Evolutionary conservation across 169 alveolate genomes (phyloP).

Genomic region (Eimeria mitis): DNA sequence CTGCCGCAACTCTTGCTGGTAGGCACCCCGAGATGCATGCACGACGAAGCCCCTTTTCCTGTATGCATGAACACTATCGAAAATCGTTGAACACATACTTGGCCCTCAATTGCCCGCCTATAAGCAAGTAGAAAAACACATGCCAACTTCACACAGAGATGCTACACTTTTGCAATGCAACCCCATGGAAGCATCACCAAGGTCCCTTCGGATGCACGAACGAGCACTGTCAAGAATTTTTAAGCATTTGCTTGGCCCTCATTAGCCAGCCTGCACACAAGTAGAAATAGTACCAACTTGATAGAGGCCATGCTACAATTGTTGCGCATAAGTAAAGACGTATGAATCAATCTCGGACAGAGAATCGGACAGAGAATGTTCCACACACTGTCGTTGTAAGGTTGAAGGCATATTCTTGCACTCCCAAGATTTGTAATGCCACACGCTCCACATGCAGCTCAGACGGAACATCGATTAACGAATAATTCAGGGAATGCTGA

Average conservation of each 20-base stretch:
- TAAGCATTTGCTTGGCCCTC: background rate
- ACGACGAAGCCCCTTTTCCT: background rate
- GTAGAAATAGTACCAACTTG: background rate
- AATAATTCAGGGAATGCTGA: background rate
- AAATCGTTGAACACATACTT: too few relatives aligned
- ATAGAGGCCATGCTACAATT: background rate
- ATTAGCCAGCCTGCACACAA: background rate
- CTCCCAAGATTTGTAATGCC: background rate
- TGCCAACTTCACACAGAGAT: too few relatives aligned
- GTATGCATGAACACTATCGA: too few relatives aligned
- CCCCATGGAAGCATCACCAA: background rate
- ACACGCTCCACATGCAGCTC: background rate
- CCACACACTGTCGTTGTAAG: background rate
- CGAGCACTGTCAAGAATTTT: background rate
- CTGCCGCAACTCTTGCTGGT: too few relatives aligned
- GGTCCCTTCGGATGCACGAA: background rate
- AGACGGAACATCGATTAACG: background rate
- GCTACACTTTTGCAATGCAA: background rate
- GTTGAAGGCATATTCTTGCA: background rate
- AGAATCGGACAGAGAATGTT: background rate
- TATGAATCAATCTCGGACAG: background rate
- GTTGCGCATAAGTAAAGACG: background rate
- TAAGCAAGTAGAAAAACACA: too few relatives aligned
- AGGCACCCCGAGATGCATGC: too few relatives aligned
- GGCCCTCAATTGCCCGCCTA: background rate